Conservation (phyloP, 805 yeast genomes). For the Isabelozyma heimii region DNA sequence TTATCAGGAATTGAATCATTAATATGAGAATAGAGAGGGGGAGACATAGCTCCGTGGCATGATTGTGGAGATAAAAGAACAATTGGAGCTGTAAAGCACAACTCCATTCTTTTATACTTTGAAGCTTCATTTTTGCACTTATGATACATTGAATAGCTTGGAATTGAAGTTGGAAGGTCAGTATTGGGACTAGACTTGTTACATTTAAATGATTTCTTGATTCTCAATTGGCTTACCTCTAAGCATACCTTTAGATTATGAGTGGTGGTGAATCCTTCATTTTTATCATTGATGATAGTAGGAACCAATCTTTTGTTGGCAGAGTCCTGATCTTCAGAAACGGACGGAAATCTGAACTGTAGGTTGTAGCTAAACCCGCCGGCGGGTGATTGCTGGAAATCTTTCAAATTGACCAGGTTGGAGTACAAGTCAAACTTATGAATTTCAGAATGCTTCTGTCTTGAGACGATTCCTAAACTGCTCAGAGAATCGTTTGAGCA, state of each 20-base stretch:
- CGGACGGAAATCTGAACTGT: neutral
- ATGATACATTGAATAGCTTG: slow-evolving; percentile 6
- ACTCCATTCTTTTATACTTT: slow-evolving; percentile 8
- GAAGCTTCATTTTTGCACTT: slow-evolving; percentile 2
- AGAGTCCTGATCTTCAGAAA: slow-evolving; percentile 2
- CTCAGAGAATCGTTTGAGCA: neutral
- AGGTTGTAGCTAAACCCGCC: neutral
- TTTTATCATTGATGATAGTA: slow-evolving; percentile 1
- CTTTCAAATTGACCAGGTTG: neutral
- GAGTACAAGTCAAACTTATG: slow-evolving; percentile 3
- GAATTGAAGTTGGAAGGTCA: neutral
- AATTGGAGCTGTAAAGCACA: slow-evolving; percentile 11
- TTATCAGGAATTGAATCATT: neutral
- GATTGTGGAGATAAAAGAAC: slow-evolving; percentile 8
- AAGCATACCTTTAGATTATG: slow-evolving; percentile 9
- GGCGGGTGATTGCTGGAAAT: slow-evolving; percentile 1
- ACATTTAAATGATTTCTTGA: neutral
- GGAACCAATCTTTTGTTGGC: slow-evolving; percentile 6
- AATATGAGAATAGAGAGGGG: slow-evolving; percentile 8
- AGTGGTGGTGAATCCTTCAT: slow-evolving; percentile 5
- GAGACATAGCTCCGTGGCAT: slow-evolving; percentile 7
- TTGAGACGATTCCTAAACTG: neutral
- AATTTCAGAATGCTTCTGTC: slow-evolving; percentile 3
- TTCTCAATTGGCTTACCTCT: slow-evolving; percentile 8
- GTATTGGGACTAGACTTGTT: neutral